These are phyloP conservation scores for Tritrichomonas foetus DNA, from an alignment of 208 protist genomes.

Conservation along the genomic window DNA sequence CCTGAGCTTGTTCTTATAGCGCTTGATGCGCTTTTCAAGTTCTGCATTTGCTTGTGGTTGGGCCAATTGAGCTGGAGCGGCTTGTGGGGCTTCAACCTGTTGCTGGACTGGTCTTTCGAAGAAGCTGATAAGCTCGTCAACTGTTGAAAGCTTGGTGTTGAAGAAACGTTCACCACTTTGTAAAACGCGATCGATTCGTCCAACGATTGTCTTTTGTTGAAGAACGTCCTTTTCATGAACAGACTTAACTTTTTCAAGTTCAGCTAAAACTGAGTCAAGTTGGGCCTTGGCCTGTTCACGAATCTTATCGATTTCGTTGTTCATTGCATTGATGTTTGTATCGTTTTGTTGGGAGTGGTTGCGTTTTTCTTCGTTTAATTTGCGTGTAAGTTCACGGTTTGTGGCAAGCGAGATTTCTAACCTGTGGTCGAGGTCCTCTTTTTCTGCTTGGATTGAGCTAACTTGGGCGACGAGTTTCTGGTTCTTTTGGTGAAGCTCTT, in stretches of 20 bases:
- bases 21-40: neutral
- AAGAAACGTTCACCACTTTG: neutral
- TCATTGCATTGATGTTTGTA: neutral
- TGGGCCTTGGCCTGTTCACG: neutral
- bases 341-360: neutral
- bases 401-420: neutral
- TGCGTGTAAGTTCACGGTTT: neutral
- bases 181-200: neutral
- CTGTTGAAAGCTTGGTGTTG: neutral
- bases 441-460: neutral
- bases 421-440: neutral
- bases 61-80: neutral
- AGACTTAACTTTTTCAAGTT: neutral
- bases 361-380: neutral
- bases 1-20: neutral
- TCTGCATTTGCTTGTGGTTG: neutral
- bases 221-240: neutral
- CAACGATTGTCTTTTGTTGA: neutral
- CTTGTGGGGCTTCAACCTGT: neutral
- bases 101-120: neutral
- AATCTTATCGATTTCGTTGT: neutral
- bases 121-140: neutral
- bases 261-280: neutral
- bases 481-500: neutral
- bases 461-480: neutral